Evolutionary conservation across 2,329 filamentous ascomycete species (phyloP).

Genomic region (Neofusicoccum parvum): DNA sequence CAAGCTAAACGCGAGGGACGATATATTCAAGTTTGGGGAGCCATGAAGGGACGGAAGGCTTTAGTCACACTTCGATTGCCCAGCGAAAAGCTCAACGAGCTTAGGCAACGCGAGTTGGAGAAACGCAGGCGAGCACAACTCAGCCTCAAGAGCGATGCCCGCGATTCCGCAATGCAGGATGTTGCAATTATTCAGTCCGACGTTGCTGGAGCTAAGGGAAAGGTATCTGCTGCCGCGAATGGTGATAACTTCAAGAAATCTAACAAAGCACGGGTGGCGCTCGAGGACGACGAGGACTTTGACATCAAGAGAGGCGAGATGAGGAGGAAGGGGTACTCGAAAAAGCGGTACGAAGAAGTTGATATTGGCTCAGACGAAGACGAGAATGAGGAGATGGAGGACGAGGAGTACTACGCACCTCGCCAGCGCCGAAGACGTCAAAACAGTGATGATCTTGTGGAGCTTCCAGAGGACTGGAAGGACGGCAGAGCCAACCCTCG

Average conservation of each 20-base stretch:
- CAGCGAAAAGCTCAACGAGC: conserved; percentile 38
- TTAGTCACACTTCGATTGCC: conserved; percentile 45
- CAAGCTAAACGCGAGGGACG: conserved; percentile 48
- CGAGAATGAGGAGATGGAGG: conserved; percentile 31
- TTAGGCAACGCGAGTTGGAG: conserved; percentile 36
- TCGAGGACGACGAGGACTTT: conserved; percentile 46
- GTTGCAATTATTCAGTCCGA: conserved; percentile 42
- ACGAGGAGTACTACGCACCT: conserved; percentile 29
- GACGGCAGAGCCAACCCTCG: conserved; percentile 32
- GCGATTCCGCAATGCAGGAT: conserved; percentile 28
- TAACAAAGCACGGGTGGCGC: conserved; percentile 38
- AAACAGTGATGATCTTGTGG: conserved; percentile 36
- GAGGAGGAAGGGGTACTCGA: not conserved
- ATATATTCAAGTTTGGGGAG: conserved; percentile 49
- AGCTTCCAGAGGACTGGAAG: conserved; percentile 45
- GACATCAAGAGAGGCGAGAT: conserved; percentile 30
- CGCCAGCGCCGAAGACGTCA: conserved; percentile 11
- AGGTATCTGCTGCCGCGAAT: conserved; percentile 21
- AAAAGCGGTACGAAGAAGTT: conserved; percentile 47
- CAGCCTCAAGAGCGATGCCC: conserved; percentile 24
- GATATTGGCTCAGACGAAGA: conserved; percentile 50
- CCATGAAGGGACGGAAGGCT: conserved; percentile 48
- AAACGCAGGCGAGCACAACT: conserved; percentile 25
- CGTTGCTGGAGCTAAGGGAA: conserved; percentile 27
- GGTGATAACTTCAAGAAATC: conserved; percentile 34